Evolutionary conservation across 202 grass and related monocot genomes (phyloP), one percentile per base, ranked within the genome.

Genomic region (Eragrostis tef): DNA sequence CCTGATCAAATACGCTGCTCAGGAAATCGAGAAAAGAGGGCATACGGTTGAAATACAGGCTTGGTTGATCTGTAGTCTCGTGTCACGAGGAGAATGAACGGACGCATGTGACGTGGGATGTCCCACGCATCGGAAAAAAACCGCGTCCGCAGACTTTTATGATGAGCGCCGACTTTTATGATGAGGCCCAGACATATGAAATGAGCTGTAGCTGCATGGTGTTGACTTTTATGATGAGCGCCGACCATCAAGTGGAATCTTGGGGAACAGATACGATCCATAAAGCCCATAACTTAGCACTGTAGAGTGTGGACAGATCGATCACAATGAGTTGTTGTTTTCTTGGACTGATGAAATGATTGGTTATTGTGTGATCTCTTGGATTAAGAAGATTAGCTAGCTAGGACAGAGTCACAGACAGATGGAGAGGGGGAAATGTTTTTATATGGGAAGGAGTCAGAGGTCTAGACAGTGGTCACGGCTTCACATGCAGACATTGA

Each of bases 211-310:
- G 45, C 27, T 41, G 64, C 64, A 58, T 7, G 47, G 63, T 45
- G 39, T 59, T 70, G 51, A 80, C 78, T 59, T 80, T 46, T 29
- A 6, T 43, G 10, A 42, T 34, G 3, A 17, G 54, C 62, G 31
- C 62, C 62, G 62, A 27, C 50, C 77, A 14, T 44, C 31, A 43
- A n/a, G 41, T 45, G 66, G 41, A 60, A 71, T 81, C 52, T 34
- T 31, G 8, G 65, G 43, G 65, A 79, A 7, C 51, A 80, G 22
- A 47, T 25, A 45, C 15, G 41, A 31, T 27, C 20, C 11, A 42
- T 43, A 0, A 44, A 15, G 63, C 50, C 20, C 66, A 70, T 59
- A 6, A 71, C 56, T 34, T 9, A 7, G 4, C 24, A 48, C 42
- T 36, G 53, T 22, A 24, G 11, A 12, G 34, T 39, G 34, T 22